Percentiles rank a stretch among this genome's conserved stretches.
Conservation (phyloP, 2,329 filamentous ascomycete species). For the Leptodontidium sp. region DNA sequence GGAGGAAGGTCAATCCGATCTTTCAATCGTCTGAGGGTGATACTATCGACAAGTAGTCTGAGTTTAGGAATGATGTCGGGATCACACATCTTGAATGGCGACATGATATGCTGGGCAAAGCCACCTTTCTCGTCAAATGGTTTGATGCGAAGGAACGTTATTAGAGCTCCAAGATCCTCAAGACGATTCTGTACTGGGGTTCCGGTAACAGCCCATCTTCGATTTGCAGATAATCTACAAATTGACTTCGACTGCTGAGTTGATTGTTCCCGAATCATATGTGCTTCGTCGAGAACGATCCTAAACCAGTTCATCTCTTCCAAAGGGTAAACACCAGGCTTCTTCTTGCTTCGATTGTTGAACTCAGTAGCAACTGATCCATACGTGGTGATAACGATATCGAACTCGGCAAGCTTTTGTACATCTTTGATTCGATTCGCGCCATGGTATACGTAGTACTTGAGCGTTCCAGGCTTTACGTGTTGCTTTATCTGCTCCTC, state of each 20-base stretch:
- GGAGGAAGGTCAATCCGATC: slow-evolving; percentile 86
- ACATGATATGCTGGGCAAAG: slow-evolving; percentile 82
- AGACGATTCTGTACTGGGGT: slow-evolving; percentile 95
- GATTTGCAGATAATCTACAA: slow-evolving; percentile 78
- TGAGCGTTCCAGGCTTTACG: slow-evolving; percentile 69
- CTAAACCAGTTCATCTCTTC: slow-evolving; percentile 90
- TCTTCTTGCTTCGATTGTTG: slow-evolving; percentile 67
- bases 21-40: slow-evolving; percentile 90
- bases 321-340: slow-evolving; percentile 69
- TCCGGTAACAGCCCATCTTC: slow-evolving; percentile 96
- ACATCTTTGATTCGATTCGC: slow-evolving; percentile 75
- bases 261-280: slow-evolving; percentile 87
- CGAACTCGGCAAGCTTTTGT: slow-evolving; percentile 73
- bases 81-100: slow-evolving; percentile 87
- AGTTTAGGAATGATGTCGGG: slow-evolving; percentile 85
- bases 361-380: slow-evolving; percentile 86
- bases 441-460: slow-evolving; percentile 88
- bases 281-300: slow-evolving; percentile 92
- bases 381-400: slow-evolving; percentile 93
- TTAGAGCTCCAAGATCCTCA: slow-evolving; percentile 86
- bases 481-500: slow-evolving; percentile 90
- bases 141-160: slow-evolving; percentile 83
- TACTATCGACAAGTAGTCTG: slow-evolving; percentile 89
- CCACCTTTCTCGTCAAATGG: slow-evolving; percentile 82
- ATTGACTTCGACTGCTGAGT: slow-evolving; percentile 87